Evolutionary conservation across 2,329 filamentous ascomycete species (phyloP).

Genomic region (Nigrospora sphaerica): DNA sequence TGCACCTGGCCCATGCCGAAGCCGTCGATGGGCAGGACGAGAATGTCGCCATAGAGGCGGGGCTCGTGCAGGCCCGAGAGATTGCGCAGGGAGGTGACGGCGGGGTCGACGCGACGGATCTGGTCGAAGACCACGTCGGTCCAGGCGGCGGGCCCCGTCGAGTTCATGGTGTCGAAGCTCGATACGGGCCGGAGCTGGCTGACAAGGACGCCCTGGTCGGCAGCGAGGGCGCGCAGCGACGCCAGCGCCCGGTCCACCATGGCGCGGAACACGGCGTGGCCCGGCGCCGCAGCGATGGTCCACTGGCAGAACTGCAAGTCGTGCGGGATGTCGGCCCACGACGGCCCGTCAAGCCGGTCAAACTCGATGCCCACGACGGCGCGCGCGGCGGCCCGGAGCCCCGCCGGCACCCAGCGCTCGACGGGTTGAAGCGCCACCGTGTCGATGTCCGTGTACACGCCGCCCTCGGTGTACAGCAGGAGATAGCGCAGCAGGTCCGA

Average conservation of each 20-base stretch:
- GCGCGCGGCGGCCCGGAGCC: slow-evolving; percentile 10
- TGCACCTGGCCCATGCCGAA: slow-evolving; percentile 21
- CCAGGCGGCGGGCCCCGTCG: slow-evolving; percentile 23
- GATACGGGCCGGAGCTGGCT: slow-evolving; percentile 8
- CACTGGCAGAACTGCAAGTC: slow-evolving; percentile 26
- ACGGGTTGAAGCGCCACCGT: slow-evolving; percentile 32
- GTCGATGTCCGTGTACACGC: slow-evolving; percentile 39
- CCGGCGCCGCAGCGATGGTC: slow-evolving; percentile 24
- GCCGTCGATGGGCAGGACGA: slow-evolving; percentile 18
- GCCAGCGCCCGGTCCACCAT: slow-evolving; percentile 16
- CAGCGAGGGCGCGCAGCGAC: slow-evolving; percentile 11
- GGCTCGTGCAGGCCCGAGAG: slow-evolving; percentile 8
- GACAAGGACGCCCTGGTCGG: slow-evolving; percentile 1
- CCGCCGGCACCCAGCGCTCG: slow-evolving; percentile 45
- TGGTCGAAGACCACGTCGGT: slow-evolving; percentile 22
- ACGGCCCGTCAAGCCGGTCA: slow-evolving; percentile 16
- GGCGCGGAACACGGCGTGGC: slow-evolving; percentile 20
- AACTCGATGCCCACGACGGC: slow-evolving; percentile 24
- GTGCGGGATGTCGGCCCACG: slow-evolving; percentile 20
- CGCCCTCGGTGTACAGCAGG: slow-evolving; percentile 60
- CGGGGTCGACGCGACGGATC: slow-evolving; percentile 13
- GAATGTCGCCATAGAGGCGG: slow-evolving; percentile 8
- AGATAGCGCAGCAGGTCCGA: slow-evolving; percentile 57
- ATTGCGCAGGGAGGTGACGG: slow-evolving; percentile 6
- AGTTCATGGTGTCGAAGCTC: slow-evolving; percentile 22